Evolutionary conservation across 768 basidiomycete species (phyloP).

Genomic region (Tricholoma flavovirens): DNA sequence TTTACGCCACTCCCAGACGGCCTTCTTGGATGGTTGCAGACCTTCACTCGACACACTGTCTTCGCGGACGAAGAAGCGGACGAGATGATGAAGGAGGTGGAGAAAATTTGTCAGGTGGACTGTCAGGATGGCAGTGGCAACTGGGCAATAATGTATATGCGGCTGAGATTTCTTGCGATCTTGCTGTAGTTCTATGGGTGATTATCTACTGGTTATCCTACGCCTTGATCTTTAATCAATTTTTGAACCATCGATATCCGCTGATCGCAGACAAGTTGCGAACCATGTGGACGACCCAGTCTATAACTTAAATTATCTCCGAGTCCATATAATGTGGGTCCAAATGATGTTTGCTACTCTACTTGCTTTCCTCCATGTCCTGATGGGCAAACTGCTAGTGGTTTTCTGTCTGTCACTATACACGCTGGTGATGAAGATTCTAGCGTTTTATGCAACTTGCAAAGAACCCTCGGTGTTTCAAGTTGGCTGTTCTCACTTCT

Average conservation of each 20-base stretch:
- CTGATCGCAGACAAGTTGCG: too few relatives aligned
- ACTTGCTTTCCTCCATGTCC: neutral
- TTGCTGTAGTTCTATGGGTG: constrained; percentile 19
- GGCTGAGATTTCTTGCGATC: constrained; percentile 59
- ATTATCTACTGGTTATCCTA: neutral
- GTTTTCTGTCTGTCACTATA: too few relatives aligned
- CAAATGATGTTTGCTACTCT: neutral
- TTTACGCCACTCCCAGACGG: constrained; percentile 45
- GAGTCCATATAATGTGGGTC: too few relatives aligned
- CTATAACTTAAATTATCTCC: too few relatives aligned
- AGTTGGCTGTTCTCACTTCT: too few relatives aligned
- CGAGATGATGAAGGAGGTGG: constrained; percentile 57
- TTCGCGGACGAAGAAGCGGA: constrained; percentile 52
- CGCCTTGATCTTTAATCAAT: neutral
- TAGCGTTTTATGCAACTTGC: too few relatives aligned
- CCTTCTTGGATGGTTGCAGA: constrained; percentile 57
- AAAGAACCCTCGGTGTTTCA: too few relatives aligned
- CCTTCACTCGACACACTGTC: constrained; percentile 61
- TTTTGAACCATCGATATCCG: neutral
- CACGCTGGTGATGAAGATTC: too few relatives aligned
- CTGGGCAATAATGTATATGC: constrained; percentile 70
- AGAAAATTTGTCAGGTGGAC: constrained; percentile 47
- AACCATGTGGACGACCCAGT: too few relatives aligned
- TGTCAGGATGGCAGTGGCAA: constrained; percentile 49
- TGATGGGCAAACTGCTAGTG: neutral